phyloP scores from a whole-genome alignment of 306 rosid genomes.

The Gastrolobium villosum region DNA sequence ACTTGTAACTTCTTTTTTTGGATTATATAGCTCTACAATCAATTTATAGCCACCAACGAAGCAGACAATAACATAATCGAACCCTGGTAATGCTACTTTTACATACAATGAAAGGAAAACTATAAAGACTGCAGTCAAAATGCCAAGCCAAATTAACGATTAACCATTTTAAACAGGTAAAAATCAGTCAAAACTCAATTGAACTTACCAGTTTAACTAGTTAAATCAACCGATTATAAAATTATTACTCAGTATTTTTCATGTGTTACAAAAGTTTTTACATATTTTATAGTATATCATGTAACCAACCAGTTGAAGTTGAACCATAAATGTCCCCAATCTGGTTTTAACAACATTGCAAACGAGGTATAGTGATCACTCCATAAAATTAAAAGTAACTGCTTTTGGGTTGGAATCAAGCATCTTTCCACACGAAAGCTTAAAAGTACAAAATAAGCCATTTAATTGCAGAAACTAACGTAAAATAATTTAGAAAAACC shows the following conservation, averaged over 20 bases:
- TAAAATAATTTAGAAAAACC: constrained; percentile 4
- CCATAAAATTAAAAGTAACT: neutral
- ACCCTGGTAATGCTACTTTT: neutral
- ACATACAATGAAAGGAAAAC: neutral
- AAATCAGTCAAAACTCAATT: too few relatives aligned
- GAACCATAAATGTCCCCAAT: neutral
- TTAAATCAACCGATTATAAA: too few relatives aligned
- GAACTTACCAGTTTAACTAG: too few relatives aligned
- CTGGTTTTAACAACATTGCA: neutral
- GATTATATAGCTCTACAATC: neutral
- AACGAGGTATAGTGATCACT: neutral
- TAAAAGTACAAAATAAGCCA: neutral
- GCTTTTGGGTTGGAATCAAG: neutral
- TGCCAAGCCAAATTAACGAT: too few relatives aligned
- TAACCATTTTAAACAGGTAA: too few relatives aligned
- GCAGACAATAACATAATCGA: neutral
- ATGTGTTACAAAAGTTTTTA: neutral
- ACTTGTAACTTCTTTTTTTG: neutral
- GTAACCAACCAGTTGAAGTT: neutral
- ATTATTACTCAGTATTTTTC: too few relatives aligned
- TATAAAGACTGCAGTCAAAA: neutral
- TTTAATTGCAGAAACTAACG: neutral
- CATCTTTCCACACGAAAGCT: neutral
- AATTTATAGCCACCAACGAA: neutral
- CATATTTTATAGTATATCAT: neutral